Conservation (phyloP, 2,329 filamentous ascomycete species). For the Microdochium paspali region DNA sequence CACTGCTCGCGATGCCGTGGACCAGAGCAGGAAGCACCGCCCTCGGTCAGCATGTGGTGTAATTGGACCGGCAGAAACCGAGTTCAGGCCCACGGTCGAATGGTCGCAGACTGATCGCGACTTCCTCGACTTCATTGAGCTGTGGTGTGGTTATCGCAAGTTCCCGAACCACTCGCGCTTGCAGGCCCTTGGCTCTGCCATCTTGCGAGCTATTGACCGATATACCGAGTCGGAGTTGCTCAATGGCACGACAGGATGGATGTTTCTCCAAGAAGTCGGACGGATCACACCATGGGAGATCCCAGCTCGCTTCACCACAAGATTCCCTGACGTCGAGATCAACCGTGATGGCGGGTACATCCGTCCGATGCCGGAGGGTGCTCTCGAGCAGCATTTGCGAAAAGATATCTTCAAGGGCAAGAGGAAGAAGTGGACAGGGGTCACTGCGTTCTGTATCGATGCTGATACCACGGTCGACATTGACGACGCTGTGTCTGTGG, state of each 20-base stretch:
- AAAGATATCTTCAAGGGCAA: conserved; percentile 35
- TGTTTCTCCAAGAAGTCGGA: conserved; percentile 69
- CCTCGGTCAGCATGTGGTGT: conserved; percentile 41
- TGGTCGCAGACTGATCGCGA: conserved; percentile 43
- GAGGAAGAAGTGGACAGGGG: conserved; percentile 49
- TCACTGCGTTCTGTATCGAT: conserved; percentile 67
- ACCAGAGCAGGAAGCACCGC: conserved; percentile 38
- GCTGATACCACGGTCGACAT: conserved; percentile 57
- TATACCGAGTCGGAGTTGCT: conserved; percentile 44
- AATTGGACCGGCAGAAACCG: conserved; percentile 22
- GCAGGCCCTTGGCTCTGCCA: conserved; percentile 51
- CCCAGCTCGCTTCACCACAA: conserved; percentile 48
- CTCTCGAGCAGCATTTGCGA: conserved; percentile 22
- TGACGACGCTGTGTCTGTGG: conserved; percentile 70
- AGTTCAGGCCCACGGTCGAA: neutral
- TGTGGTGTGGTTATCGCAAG: conserved; percentile 51
- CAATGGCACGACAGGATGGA: conserved; percentile 40
- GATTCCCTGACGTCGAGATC: conserved; percentile 39
- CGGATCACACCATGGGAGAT: conserved; percentile 64
- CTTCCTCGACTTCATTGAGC: conserved; percentile 59
- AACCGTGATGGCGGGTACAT: conserved; percentile 30
- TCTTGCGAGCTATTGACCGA: conserved; percentile 51
- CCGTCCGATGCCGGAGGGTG: conserved; percentile 20
- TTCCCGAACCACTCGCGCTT: conserved; percentile 43
- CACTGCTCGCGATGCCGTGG: conserved; percentile 39